These are phyloP conservation scores for Trichoderma atroviride DNA, from an alignment of 2,329 filamentous ascomycete species.

Conservation along the genomic window DNA sequence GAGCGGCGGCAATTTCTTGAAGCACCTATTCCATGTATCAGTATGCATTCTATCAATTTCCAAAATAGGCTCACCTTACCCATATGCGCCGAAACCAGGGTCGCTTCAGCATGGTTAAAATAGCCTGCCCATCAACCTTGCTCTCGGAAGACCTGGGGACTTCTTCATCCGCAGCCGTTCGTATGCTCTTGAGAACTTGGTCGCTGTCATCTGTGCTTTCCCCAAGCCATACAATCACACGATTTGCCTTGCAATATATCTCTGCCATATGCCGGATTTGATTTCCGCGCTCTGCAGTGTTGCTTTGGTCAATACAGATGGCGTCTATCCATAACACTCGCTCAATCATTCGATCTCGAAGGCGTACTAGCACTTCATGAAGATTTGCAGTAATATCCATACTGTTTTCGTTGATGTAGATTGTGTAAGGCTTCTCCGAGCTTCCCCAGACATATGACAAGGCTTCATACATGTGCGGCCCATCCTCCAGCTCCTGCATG, in stretches of 20 bases:
- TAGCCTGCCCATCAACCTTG: not conserved
- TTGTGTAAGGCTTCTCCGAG: not conserved
- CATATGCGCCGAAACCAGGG: conserved; percentile 22
- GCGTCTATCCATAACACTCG: conserved; percentile 25
- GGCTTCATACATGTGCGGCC: conserved; percentile 13
- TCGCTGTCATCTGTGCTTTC: not conserved
- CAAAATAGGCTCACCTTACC: not conserved
- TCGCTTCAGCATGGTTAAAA: not conserved
- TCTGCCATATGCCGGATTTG: conserved; percentile 23
- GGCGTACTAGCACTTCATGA: conserved; percentile 2
- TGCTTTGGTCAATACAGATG: conserved; percentile 23
- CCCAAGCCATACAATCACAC: conserved; percentile 24
- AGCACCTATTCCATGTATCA: conserved; percentile 5
- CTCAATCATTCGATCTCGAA: conserved; percentile 6
- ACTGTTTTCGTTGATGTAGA: not conserved
- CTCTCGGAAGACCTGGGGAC: no score
- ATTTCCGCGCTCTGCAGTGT: conserved; percentile 5
- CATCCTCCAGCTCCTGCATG: not conserved
- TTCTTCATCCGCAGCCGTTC: conserved; percentile 2
- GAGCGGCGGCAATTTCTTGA: conserved; percentile 28
- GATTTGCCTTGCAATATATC: conserved; percentile 24
- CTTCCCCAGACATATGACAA: conserved; percentile 25
- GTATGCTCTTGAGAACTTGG: conserved; percentile 6
- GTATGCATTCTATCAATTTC: not conserved
- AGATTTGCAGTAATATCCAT: conserved; percentile 22